These are phyloP conservation scores for Russula lepida DNA, from an alignment of 768 basidiomycete genomes.

Conservation along the genomic window DNA sequence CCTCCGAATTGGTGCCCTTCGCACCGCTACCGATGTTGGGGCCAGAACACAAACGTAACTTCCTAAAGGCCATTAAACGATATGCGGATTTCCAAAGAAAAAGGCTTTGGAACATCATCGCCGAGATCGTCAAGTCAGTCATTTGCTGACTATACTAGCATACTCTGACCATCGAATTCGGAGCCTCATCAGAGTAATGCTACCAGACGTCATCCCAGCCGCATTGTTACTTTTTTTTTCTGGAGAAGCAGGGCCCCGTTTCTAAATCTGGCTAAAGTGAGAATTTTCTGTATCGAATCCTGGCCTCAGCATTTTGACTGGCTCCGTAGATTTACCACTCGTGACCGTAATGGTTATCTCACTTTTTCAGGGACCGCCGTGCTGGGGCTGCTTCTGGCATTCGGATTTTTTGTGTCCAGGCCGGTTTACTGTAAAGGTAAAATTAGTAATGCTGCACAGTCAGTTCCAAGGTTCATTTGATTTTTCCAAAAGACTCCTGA, in stretches of 20 bases:
- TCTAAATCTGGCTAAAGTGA: conserved; percentile 63
- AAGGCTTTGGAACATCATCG: conserved; percentile 44
- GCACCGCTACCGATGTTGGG: conserved; percentile 52
- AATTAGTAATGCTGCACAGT: conserved; percentile 25
- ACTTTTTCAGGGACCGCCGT: conserved; percentile 38
- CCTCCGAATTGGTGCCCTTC: conserved; percentile 33
- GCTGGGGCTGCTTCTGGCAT: conserved; percentile 35
- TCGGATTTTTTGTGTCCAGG: conserved; percentile 26
- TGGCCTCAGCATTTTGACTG: neutral
- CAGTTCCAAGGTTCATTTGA: neutral
- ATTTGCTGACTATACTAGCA: neutral
- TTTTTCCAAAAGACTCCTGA: conserved; percentile 30
- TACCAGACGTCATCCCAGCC: conserved; percentile 57
- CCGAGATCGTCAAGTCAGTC: conserved; percentile 51
- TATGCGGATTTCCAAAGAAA: conserved; percentile 40
- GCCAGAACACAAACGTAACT: conserved; percentile 69
- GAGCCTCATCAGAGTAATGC: conserved; percentile 42
- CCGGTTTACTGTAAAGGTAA: conserved; percentile 40
- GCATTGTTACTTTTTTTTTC: conserved; percentile 64
- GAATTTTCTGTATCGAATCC: conserved; percentile 1
- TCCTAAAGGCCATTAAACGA: conserved; percentile 33
- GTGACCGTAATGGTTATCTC: conserved; percentile 25
- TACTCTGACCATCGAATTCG: conserved; percentile 10
- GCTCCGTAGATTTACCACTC: conserved; percentile 35
- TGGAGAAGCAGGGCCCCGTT: conserved; percentile 46